Conservation (phyloP, 257 asterid genomes). For the Nicotiana paniculata region DNA sequence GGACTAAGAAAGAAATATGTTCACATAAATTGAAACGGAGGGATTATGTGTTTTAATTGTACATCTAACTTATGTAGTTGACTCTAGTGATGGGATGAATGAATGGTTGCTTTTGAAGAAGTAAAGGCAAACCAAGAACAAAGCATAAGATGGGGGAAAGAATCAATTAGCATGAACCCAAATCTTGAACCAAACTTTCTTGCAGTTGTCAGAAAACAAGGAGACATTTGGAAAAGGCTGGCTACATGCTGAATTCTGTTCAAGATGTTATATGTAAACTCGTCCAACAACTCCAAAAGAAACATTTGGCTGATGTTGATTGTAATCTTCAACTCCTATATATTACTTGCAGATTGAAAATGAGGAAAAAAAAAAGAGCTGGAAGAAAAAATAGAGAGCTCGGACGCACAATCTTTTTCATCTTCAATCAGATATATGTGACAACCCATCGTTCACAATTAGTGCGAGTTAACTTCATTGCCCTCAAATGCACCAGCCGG, state of each 20-base stretch:
- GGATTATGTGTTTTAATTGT: too few species aligned
- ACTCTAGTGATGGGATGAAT: too few species aligned
- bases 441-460: too few species aligned
- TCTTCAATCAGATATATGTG: too few species aligned
- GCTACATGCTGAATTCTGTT: background rate
- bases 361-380: too few species aligned
- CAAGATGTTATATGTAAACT: background rate
- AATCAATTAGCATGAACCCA: background rate
- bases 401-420: background rate
- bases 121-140: background rate
- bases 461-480: too few species aligned
- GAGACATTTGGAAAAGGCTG: background rate
- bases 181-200: background rate
- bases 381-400: too few species aligned
- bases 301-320: background rate
- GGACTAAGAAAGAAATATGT: too few species aligned
- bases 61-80: too few species aligned
- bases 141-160: background rate
- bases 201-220: background rate
- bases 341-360: background rate
- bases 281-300: background rate
- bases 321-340: too few species aligned
- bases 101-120: background rate
- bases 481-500: too few species aligned
- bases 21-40: too few species aligned